phyloP scores from a whole-genome alignment of 352 stramenopile species.

The Pythium brachiatum region DNA sequence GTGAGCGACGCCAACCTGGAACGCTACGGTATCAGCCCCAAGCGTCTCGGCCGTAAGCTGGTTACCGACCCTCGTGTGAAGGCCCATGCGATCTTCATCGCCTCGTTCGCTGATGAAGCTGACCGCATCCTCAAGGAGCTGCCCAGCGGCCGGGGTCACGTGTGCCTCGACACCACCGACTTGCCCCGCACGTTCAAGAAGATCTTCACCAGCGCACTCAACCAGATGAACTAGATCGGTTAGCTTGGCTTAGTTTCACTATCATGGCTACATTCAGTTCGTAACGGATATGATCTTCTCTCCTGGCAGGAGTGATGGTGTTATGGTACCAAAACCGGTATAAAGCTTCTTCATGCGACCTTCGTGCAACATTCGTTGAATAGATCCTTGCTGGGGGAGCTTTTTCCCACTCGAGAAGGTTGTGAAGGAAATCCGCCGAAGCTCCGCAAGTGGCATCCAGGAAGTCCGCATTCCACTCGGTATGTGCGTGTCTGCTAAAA shows the following conservation, averaged over 20 bases:
- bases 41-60: constrained; percentile 52
- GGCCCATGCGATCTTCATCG: constrained; percentile 83
- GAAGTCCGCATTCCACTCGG: neutral
- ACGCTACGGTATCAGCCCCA: constrained; percentile 85
- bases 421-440: constrained; percentile 22
- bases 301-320: neutral
- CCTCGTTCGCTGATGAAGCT: constrained; percentile 81
- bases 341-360: constrained; percentile 10
- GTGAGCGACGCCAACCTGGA: constrained; percentile 95
- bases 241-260: neutral
- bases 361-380: constrained; percentile 23
- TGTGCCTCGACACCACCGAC: constrained; percentile 77
- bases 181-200: constrained; percentile 81
- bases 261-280: constrained; percentile 8
- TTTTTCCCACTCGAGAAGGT: constrained; percentile 13
- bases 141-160: constrained; percentile 65
- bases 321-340: neutral
- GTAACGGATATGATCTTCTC: constrained; percentile 4
- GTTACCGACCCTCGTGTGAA: constrained; percentile 52
- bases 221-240: constrained; percentile 19
- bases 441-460: neutral
- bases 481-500: neutral
- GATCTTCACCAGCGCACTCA: constrained; percentile 74
- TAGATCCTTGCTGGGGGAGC: constrained; percentile 27
- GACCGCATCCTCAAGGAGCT: constrained; percentile 59